Evolutionary conservation across 2,329 filamentous ascomycete genomes (phyloP), one percentile per base, ranked within the genome.

Genomic region (Chrysoporthe puriensis): DNA sequence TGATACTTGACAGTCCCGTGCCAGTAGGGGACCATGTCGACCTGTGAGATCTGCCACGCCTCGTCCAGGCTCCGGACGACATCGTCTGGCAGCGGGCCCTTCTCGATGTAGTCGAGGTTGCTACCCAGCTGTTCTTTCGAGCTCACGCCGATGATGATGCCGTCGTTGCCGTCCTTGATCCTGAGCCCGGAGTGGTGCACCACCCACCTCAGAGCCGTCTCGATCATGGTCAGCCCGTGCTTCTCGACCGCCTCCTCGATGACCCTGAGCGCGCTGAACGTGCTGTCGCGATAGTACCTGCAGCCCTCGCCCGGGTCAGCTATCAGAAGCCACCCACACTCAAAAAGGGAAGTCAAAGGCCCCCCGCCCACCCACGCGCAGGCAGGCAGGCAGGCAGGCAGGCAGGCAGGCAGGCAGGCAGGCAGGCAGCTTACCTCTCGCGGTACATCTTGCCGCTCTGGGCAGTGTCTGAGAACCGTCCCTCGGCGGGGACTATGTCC

Each of bases 31-130:
- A 81, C 71, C 36, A 81, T 81, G 56, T 86, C 83, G 4, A 79
- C 76, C 80, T 93, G 94, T 21, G 86, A 82, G 26, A 90, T 80
- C 73, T 84, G 72, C 93, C 93, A 96, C 6, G 91, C 93, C 76
- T 91, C 81, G 73, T 96, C 92, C 68, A 96, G 80, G 21, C 86
- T 89, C 75, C 89, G 79, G 11, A 96, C 85, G 18, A 96, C 90
- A 36, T 93, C 91, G 14, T 91, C 87, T 0, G 92, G 92, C 70
- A 96, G 79, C 1, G 92, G 91, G 0, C 92, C 90, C 85, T 88
- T 88, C 76, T 89, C 86, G 42, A 90, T 75, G 70, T 84, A 80
- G 66, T 83, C 79, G 64, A 90, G 78, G 76, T 90, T 90, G 71
- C 82, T 79, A 73, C 84, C 81, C 44, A 90, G 79, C 77, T 90